Evolutionary conservation across 2,329 filamentous ascomycete species (phyloP).

Genomic region (Whalleya microplaca): DNA sequence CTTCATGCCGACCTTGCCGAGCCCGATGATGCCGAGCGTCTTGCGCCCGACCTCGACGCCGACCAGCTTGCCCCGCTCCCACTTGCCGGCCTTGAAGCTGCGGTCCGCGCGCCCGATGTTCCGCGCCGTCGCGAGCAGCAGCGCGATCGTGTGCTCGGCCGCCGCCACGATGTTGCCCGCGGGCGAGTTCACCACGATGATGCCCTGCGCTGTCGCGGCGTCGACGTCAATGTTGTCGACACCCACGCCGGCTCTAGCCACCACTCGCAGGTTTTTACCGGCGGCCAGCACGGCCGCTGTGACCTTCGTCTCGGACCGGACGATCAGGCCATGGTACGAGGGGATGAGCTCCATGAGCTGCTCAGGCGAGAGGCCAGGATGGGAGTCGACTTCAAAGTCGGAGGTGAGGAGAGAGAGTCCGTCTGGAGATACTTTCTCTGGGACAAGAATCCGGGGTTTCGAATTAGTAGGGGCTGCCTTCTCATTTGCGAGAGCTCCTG

Average conservation of each 20-base stretch:
- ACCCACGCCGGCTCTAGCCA: constrained; percentile 79
- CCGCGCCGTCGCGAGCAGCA: constrained; percentile 74
- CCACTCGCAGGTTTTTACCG: constrained; percentile 72
- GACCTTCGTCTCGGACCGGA: constrained; percentile 82
- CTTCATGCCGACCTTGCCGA: constrained; percentile 83
- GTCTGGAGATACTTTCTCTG: constrained; percentile 81
- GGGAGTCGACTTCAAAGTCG: constrained; percentile 71
- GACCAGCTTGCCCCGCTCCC: constrained; percentile 72
- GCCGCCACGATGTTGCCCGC: constrained; percentile 81
- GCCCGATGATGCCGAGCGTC: constrained; percentile 74
- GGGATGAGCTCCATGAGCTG: constrained; percentile 70
- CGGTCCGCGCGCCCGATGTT: constrained; percentile 73
- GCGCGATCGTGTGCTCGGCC: constrained; percentile 75
- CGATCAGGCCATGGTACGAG: constrained; percentile 75
- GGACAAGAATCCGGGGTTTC: constrained; percentile 63
- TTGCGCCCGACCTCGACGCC: constrained; percentile 80
- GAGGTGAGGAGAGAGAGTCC: constrained; percentile 70
- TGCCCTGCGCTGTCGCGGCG: constrained; percentile 71
- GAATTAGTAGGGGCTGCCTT: constrained; percentile 3
- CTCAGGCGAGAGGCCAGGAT: constrained; percentile 62
- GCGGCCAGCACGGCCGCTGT: constrained; percentile 68
- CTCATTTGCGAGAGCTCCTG: constrained; percentile 31
- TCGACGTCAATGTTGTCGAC: constrained; percentile 82
- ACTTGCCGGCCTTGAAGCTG: constrained; percentile 71
- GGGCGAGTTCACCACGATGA: constrained; percentile 81